Evolutionary conservation across 2,329 filamentous ascomycete species (phyloP).

Genomic region (Coleophoma crateriformis): DNA sequence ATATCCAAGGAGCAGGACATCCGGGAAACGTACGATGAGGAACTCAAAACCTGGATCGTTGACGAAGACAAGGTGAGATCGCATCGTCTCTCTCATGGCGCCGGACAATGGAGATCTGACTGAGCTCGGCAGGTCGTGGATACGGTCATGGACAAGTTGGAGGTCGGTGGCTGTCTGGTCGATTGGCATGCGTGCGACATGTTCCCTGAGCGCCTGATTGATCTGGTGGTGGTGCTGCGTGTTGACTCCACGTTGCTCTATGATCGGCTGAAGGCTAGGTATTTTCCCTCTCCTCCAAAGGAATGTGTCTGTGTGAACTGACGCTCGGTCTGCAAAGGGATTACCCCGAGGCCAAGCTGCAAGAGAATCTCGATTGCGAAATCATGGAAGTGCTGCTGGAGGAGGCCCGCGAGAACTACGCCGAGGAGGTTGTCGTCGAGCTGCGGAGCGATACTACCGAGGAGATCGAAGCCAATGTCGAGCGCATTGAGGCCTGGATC

Average conservation of each 20-base stretch:
- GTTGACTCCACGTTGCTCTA: constrained; percentile 77
- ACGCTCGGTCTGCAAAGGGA: constrained; percentile 42
- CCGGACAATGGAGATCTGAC: background rate
- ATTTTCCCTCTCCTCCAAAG: constrained; percentile 12
- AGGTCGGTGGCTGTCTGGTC: constrained; percentile 78
- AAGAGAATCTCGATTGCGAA: constrained; percentile 95
- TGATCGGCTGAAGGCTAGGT: constrained; percentile 75
- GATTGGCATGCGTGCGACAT: constrained; percentile 98
- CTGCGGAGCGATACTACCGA: constrained; percentile 75
- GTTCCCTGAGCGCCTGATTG: constrained; percentile 90
- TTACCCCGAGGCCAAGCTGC: constrained; percentile 80
- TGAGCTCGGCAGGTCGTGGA: constrained; percentile 63
- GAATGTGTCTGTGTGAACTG: background rate
- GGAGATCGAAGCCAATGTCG: constrained; percentile 85
- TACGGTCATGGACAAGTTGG: constrained; percentile 76
- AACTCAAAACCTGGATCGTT: constrained; percentile 83
- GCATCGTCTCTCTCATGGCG: constrained; percentile 1
- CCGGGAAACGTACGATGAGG: constrained; percentile 82
- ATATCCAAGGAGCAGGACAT: constrained; percentile 85
- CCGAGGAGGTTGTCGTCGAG: constrained; percentile 83
- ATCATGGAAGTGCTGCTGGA: constrained; percentile 94
- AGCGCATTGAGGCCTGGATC: constrained; percentile 77
- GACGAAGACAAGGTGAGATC: constrained; percentile 83
- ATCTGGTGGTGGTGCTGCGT: constrained; percentile 86
- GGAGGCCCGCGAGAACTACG: constrained; percentile 83